phyloP scores from a whole-genome alignment of 768 basidiomycete species.

The Hygrocybe coccinea region DNA sequence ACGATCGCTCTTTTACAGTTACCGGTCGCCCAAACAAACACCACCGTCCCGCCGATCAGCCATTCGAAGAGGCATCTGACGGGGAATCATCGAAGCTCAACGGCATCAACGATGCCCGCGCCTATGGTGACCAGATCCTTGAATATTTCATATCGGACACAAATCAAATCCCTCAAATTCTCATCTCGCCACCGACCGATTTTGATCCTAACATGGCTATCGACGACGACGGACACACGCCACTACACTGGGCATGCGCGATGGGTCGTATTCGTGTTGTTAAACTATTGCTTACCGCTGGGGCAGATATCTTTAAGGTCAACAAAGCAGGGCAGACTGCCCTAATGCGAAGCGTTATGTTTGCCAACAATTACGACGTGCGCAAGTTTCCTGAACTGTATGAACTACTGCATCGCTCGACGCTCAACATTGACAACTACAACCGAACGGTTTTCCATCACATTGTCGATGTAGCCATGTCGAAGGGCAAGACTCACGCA shows the following conservation, averaged over 20 bases:
- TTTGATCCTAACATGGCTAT: conserved; percentile 96
- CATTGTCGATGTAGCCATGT: conserved; percentile 94
- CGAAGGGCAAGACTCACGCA: conserved; percentile 96
- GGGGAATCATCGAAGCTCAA: conserved; percentile 35
- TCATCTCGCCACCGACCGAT: conserved; percentile 82
- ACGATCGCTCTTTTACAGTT: conserved; percentile 33
- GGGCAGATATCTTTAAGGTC: conserved; percentile 94
- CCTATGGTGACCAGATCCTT: conserved; percentile 93
- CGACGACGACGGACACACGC: conserved; percentile 96
- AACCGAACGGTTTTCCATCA: conserved; percentile 99
- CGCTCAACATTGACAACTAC: conserved; percentile 96
- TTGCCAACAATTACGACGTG: conserved; percentile 98
- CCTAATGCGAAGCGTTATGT: conserved; percentile 98
- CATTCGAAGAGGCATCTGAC: conserved; percentile 43
- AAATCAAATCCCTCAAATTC: conserved; percentile 79
- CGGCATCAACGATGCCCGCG: conserved; percentile 49
- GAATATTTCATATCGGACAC: conserved; percentile 99
- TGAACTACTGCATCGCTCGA: conserved; percentile 94
- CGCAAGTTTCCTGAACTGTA: conserved; percentile 98
- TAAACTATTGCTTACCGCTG: conserved; percentile 86
- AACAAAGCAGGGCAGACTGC: conserved; percentile 97
- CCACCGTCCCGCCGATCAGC: conserved; percentile 43
- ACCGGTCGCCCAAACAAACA: conserved; percentile 43
- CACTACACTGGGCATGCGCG: conserved; percentile 97
- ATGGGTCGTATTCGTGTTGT: conserved; percentile 98